phyloP scores from a whole-genome alignment of 495 filamentous ascomycete genomes.

The Letharia lupina region DNA sequence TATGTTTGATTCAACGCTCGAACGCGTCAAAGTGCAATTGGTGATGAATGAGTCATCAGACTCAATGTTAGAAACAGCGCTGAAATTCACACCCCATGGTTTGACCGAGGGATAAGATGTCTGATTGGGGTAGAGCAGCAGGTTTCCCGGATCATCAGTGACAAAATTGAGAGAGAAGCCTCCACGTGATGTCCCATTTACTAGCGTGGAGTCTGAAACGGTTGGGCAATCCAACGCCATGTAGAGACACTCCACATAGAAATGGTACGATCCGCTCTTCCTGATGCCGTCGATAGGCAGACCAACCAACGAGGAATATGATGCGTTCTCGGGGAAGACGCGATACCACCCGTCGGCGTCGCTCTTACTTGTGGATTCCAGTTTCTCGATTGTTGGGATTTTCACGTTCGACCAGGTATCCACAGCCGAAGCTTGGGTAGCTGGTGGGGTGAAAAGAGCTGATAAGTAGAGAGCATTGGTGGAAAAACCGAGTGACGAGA shows the following conservation, averaged over 20 bases:
- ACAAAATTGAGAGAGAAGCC: background rate
- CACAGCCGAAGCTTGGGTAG: background rate
- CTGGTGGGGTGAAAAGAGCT: background rate
- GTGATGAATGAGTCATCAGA: background rate
- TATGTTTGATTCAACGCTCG: background rate
- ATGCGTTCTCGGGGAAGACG: background rate
- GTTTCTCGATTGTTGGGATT: background rate
- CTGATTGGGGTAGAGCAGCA: background rate
- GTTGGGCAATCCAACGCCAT: background rate
- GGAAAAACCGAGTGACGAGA: too few species aligned
- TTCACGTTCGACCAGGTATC: background rate
- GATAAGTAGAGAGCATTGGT: background rate
- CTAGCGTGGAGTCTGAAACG: background rate
- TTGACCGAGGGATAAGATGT: background rate
- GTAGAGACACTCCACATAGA: background rate
- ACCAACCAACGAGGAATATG: background rate
- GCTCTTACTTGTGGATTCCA: background rate
- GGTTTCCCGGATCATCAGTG: too few species aligned
- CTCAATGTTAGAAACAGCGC: background rate
- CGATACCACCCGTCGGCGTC: background rate
- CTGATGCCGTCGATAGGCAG: background rate
- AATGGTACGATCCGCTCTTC: background rate
- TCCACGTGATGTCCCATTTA: background rate
- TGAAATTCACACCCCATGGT: background rate
- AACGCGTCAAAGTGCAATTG: background rate